Conservation (phyloP, 2,329 filamentous ascomycete genomes). For the Aplosporella prunicola region DNA sequence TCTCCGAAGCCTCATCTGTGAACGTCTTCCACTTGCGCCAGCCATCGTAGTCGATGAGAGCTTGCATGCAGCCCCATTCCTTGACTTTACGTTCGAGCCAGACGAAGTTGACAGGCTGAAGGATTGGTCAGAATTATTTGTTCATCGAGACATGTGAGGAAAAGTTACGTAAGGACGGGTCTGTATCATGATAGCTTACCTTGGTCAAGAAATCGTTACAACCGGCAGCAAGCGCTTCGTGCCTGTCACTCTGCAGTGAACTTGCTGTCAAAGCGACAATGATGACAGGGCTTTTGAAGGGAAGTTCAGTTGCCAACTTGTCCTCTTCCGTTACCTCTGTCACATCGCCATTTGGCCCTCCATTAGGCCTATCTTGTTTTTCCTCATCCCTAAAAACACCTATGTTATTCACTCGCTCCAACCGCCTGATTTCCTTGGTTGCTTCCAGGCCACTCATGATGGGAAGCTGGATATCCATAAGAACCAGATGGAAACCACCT, state of each 20-base stretch:
- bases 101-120: slow-evolving; percentile 86
- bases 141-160: neutral
- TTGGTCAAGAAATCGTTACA: slow-evolving; percentile 99
- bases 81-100: slow-evolving; percentile 97
- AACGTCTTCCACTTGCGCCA: slow-evolving; percentile 97
- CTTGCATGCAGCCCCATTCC: slow-evolving; percentile 99
- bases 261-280: slow-evolving; percentile 95
- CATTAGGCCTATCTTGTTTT: no score
- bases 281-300: slow-evolving; percentile 95
- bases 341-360: slow-evolving; percentile 27
- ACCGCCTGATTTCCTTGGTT: slow-evolving; percentile 82
- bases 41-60: slow-evolving; percentile 94
- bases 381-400: slow-evolving; percentile 64
- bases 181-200: slow-evolving; percentile 42
- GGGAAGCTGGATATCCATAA: slow-evolving; percentile 98
- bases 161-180: neutral
- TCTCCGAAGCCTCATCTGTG: slow-evolving; percentile 24
- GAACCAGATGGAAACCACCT: slow-evolving; percentile 87
- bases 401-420: slow-evolving; percentile 86
- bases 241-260: slow-evolving; percentile 86
- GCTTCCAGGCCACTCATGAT: slow-evolving; percentile 94
- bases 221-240: slow-evolving; percentile 87
- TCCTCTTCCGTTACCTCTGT: slow-evolving; percentile 50
- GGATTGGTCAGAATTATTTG: slow-evolving; percentile 17
- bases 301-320: slow-evolving; percentile 51